Evolutionary conservation across 176 grass and related monocot species (phyloP).

Genomic region (Oryza australiensis): DNA sequence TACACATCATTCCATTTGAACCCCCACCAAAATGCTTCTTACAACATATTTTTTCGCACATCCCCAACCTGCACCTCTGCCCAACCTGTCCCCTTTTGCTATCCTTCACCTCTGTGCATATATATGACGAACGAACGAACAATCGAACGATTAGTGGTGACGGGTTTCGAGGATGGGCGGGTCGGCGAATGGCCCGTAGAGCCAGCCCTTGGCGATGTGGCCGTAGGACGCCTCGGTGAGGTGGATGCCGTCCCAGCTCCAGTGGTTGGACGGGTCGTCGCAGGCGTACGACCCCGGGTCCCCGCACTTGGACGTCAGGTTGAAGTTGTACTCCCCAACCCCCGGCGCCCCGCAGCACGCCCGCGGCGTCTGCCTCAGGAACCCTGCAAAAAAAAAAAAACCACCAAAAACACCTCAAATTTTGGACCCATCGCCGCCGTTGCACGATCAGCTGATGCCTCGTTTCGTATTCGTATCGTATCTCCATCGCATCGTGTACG

Average conservation of each 20-base stretch:
- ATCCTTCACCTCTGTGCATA: neutral
- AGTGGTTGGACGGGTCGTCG: conserved; percentile 55
- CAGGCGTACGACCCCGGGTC: conserved; percentile 47
- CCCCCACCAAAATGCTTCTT: neutral
- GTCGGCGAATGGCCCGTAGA: conserved; percentile 72
- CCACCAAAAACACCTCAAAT: neutral
- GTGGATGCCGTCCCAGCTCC: conserved; percentile 77
- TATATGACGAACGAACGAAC: neutral
- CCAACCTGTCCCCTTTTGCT: neutral
- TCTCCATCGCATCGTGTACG: neutral
- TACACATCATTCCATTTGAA: neutral
- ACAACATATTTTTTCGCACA: neutral
- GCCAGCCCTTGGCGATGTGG: conserved; percentile 78
- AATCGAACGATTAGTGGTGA: neutral
- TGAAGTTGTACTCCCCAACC: conserved; percentile 63
- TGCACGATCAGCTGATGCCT: too few species aligned
- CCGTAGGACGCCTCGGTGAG: conserved; percentile 62
- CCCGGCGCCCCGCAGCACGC: conserved; percentile 64
- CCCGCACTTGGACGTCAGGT: conserved; percentile 64
- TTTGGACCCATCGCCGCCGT: neutral
- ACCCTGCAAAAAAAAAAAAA: conserved; percentile 23
- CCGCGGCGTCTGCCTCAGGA: conserved; percentile 51
- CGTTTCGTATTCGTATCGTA: too few species aligned
- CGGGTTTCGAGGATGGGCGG: conserved; percentile 47
- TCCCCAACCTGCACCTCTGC: neutral